phyloP scores from a whole-genome alignment of 306 rosid species.

The Gleditsia sinensis region DNA sequence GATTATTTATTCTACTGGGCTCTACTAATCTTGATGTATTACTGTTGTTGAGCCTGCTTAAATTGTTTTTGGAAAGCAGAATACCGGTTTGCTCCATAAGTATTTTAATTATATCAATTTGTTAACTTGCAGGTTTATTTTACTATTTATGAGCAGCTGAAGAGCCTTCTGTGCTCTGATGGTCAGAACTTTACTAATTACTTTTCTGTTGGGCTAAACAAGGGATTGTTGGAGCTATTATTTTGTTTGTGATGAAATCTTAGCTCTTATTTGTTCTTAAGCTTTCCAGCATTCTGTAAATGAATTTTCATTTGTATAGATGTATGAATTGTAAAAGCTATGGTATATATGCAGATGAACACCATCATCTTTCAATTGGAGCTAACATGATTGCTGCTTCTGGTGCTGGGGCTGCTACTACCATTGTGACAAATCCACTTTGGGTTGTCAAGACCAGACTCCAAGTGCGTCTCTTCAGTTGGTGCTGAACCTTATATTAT shows the following conservation, averaged over 20 bases:
- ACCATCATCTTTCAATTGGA: constrained; percentile 74
- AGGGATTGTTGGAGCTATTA: not conserved
- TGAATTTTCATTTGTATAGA: constrained; percentile 12
- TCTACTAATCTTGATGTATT: constrained; percentile 8
- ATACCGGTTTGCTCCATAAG: not conserved
- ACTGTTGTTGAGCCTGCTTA: constrained; percentile 13
- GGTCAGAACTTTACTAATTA: constrained; percentile 44
- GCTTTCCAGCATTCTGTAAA: constrained; percentile 18
- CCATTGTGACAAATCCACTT: constrained; percentile 81
- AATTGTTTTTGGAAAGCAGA: not conserved
- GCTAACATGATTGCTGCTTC: constrained; percentile 86
- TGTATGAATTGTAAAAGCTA: constrained; percentile 21
- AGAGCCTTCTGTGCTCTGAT: constrained; percentile 48
- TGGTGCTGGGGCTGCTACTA: constrained; percentile 90
- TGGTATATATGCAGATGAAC: constrained; percentile 57
- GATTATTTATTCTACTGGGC: constrained; percentile 1
- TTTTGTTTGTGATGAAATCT: not conserved
- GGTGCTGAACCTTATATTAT: not conserved
- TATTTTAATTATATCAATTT: not conserved
- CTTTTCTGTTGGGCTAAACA: not conserved
- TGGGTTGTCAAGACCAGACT: constrained; percentile 97
- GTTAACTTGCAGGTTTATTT: constrained; percentile 57
- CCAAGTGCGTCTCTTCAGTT: constrained; percentile 60
- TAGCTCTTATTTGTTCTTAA: not conserved
- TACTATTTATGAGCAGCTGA: constrained; percentile 64